Conservation (phyloP, 2,329 filamentous ascomycete species). For the Epichloe coenophiala region DNA sequence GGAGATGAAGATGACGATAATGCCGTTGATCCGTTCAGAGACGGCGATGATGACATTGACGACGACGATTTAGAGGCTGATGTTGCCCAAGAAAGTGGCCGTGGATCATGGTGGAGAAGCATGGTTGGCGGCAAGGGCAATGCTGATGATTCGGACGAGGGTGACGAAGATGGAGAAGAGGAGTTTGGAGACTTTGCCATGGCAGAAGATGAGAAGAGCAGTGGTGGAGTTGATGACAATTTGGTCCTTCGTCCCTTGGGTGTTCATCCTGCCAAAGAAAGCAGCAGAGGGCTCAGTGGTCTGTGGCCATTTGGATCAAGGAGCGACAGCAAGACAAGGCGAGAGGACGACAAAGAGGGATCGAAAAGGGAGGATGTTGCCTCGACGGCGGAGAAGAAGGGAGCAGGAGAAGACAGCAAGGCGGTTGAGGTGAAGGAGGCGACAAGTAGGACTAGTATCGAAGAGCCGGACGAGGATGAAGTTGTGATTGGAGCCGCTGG, state of each 20-base stretch:
- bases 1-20: constrained; percentile 26
- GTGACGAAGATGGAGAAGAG: constrained; percentile 47
- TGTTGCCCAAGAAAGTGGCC: constrained; percentile 20
- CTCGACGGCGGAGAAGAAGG: constrained; percentile 3
- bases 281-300: constrained; percentile 32
- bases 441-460: constrained; percentile 41
- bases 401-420: constrained; percentile 19
- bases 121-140: constrained; percentile 26
- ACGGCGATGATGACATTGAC: constrained; percentile 35
- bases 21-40: constrained; percentile 33
- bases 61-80: constrained; percentile 42
- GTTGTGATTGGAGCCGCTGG: constrained; percentile 20
- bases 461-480: constrained; percentile 44
- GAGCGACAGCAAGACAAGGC: constrained; percentile 16
- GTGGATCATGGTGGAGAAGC: constrained; percentile 37
- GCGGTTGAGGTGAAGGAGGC: constrained; percentile 41
- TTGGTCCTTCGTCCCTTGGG: constrained; percentile 42
- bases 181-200: constrained; percentile 59
- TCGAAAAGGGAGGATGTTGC: constrained; percentile 9
- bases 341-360: constrained; percentile 17
- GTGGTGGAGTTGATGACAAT: constrained; percentile 20
- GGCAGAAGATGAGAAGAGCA: constrained; percentile 33
- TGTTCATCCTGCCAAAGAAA: constrained; percentile 34
- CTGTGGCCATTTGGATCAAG: constrained; percentile 44
- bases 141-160: constrained; percentile 33